Percentiles rank a stretch among this genome's conserved stretches.
Conservation (phyloP, 2,329 filamentous ascomycete species). For the Zymoseptoria brevis region DNA sequence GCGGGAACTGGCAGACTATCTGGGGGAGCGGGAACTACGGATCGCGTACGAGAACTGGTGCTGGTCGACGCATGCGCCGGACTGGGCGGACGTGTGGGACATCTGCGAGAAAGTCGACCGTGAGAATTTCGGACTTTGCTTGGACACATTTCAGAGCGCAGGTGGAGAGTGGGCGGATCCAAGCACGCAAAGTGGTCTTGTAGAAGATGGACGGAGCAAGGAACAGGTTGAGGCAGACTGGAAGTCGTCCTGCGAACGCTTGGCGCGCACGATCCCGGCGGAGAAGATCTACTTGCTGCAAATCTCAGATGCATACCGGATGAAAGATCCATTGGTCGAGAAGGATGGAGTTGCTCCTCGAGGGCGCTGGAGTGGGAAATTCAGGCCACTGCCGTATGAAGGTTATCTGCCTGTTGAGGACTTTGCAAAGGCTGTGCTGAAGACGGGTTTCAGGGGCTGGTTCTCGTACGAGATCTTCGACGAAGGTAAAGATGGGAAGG, state of each 20-base stretch:
- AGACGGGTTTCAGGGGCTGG: conserved; percentile 60
- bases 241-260: conserved; percentile 34
- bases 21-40: conserved; percentile 49
- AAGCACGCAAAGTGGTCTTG: conserved; percentile 52
- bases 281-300: conserved; percentile 70
- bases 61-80: conserved; percentile 63
- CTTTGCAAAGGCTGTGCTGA: conserved; percentile 57
- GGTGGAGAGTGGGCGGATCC: conserved; percentile 69
- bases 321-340: conserved; percentile 47
- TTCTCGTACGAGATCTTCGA: conserved; percentile 67
- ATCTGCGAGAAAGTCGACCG: conserved; percentile 57
- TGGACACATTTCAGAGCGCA: conserved; percentile 70
- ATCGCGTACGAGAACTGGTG: conserved; percentile 78
- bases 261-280: conserved; percentile 50
- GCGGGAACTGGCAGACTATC: conserved; percentile 54
- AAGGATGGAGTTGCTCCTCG: conserved; percentile 50
- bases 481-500: conserved; percentile 46
- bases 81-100: conserved; percentile 62
- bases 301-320: conserved; percentile 65
- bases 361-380: conserved; percentile 64
- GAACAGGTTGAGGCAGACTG: conserved; percentile 41
- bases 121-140: conserved; percentile 62
- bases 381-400: conserved; percentile 59
- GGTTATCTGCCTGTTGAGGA: conserved; percentile 63
- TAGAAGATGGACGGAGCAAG: conserved; percentile 40